Conservation (phyloP, 495 filamentous ascomycete species). For the Choiromyces venosus region DNA sequence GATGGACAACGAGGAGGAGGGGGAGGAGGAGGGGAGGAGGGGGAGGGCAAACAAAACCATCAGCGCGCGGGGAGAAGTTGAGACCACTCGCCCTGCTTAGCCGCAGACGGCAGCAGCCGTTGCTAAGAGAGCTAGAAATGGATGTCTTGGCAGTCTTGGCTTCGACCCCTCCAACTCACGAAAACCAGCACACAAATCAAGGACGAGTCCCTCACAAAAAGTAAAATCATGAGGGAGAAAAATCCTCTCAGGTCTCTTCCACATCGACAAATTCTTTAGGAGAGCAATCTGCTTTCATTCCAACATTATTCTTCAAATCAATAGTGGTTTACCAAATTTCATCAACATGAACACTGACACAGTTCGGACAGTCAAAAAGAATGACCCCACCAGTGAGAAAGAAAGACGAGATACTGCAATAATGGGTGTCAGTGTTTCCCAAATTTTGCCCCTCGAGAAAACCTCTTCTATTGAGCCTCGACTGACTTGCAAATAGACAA, state of each 20-base stretch:
- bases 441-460: constrained; percentile 3
- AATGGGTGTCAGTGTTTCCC: constrained; percentile 56
- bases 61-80: neutral
- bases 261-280: neutral
- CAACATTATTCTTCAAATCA: neutral
- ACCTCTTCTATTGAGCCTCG: constrained; percentile 11
- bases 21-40: neutral
- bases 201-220: neutral
- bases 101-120: neutral
- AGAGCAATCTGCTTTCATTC: neutral
- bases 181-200: neutral
- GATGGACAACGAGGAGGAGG: neutral
- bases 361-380: constrained; percentile 13
- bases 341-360: neutral
- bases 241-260: neutral
- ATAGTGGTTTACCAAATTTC: neutral
- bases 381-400: constrained; percentile 21
- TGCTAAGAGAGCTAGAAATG: neutral
- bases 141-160: neutral
- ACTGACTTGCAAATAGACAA: constrained; percentile 56
- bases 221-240: neutral
- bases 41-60: neutral
- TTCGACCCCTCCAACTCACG: neutral
- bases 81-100: neutral
- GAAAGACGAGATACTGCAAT: constrained; percentile 57